phyloP scores from a whole-genome alignment of 1,284 basidiomycete species.

The Cutaneotrichosporon dermatis region DNA sequence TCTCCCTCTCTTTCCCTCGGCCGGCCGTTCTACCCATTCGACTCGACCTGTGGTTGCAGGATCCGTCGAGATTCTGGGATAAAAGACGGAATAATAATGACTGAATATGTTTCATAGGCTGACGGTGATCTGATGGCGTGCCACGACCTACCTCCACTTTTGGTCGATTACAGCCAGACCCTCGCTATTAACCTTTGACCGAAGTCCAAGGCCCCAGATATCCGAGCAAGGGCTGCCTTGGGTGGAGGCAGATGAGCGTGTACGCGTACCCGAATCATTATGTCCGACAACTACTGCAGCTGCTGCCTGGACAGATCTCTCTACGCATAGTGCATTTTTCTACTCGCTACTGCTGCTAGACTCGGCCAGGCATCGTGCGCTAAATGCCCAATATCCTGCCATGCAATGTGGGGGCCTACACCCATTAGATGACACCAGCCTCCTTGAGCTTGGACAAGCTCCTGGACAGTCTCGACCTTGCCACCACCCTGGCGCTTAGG shows the following conservation, averaged over 20 bases:
- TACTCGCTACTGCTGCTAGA: slow-evolving; percentile 3
- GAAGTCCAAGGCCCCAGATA: no score
- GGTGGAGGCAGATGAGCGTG: neutral
- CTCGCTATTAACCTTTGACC: no score
- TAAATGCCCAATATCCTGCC: neutral
- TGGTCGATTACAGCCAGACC: no score
- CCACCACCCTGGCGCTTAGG: slow-evolving; percentile 85
- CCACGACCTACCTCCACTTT: no score
- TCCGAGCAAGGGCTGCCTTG: neutral
- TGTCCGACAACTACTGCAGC: neutral
- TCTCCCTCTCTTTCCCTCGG: no score
- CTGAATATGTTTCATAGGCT: no score
- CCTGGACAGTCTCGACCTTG: slow-evolving; percentile 84
- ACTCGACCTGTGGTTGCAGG: no score
- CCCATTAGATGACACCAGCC: slow-evolving; percentile 62
- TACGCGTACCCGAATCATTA: neutral
- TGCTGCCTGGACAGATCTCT: neutral
- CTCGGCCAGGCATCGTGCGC: slow-evolving; percentile 1
- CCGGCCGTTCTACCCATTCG: no score
- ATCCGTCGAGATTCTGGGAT: no score
- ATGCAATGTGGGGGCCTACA: neutral
- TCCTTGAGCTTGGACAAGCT: slow-evolving; percentile 90
- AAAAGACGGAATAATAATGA: no score
- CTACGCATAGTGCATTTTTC: slow-evolving; percentile 9
- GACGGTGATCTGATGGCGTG: no score